A percentile compares a stretch with the other conserved stretches of the same genome.
phyloP scores from a whole-genome alignment of 192 early-diverging fungal genomes.

The Coemansia sp. region DNA sequence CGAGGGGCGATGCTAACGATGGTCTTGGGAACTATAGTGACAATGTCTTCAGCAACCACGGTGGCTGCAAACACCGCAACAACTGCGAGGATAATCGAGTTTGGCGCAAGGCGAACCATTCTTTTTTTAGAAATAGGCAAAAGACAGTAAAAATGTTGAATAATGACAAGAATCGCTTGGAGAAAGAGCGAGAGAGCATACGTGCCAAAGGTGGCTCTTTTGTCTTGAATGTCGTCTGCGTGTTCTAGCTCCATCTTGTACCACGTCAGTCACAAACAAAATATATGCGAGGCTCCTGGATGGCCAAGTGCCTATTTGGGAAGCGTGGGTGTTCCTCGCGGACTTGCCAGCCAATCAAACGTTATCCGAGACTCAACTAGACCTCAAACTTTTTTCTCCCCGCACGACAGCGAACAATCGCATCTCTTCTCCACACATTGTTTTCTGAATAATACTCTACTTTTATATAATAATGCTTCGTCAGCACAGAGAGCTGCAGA shows the following conservation, averaged over 20 bases:
- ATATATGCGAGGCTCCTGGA: neutral
- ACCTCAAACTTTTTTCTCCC: neutral
- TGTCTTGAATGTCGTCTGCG: neutral
- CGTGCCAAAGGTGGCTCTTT: too few relatives aligned
- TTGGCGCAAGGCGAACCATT: conserved; percentile 1
- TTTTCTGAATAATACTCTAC: neutral
- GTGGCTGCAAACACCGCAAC: neutral
- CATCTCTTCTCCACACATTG: neutral
- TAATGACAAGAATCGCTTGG: neutral
- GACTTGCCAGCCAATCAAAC: neutral
- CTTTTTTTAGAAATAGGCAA: conserved; percentile 25
- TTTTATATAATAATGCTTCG: conserved; percentile 15
- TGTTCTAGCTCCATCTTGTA: conserved; percentile 1
- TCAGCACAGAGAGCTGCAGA: conserved; percentile 42
- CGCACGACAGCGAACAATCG: neutral
- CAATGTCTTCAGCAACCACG: neutral
- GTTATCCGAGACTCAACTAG: neutral
- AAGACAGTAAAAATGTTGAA: neutral
- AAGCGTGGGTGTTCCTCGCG: neutral
- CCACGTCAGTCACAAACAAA: neutral
- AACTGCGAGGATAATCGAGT: neutral
- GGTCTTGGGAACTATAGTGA: conserved; percentile 4
- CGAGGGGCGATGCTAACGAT: conserved; percentile 12
- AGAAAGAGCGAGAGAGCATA: neutral
- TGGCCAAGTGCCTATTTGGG: neutral